phyloP scores from a whole-genome alignment of 352 stramenopile species.

The Globisporangium rhizosaccharum region DNA sequence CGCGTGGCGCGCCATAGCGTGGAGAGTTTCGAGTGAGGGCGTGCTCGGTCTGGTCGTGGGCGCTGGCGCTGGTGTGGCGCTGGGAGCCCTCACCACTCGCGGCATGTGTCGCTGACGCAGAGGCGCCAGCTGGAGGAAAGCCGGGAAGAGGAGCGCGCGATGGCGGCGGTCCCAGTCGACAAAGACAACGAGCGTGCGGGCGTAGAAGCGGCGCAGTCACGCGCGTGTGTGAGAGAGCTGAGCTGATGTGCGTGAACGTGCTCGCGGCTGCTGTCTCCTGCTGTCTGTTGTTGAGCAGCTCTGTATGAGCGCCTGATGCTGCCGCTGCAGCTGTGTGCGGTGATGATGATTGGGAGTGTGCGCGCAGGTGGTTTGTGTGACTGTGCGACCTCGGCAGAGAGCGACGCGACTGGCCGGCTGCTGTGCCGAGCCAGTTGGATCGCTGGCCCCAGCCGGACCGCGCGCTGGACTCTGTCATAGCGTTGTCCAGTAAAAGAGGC shows the following conservation, averaged over 20 bases:
- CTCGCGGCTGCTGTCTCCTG: not conserved
- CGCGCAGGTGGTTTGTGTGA: too few species aligned
- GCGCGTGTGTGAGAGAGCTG: not conserved
- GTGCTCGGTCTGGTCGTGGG: too few species aligned
- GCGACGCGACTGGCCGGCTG: too few species aligned
- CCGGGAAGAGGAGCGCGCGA: not conserved
- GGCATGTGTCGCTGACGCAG: slow-evolving; percentile 10
- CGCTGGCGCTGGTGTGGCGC: not conserved
- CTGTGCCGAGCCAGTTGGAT: too few species aligned
- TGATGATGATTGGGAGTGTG: not conserved
- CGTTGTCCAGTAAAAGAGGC: too few species aligned
- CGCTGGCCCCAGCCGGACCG: too few species aligned
- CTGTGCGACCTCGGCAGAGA: too few species aligned
- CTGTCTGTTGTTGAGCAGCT: not conserved
- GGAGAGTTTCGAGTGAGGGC: slow-evolving; percentile 5
- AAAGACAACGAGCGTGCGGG: too few species aligned
- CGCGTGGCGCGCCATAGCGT: slow-evolving; percentile 4
- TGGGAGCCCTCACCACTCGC: not conserved
- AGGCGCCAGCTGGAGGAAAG: not conserved
- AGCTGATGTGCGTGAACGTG: not conserved
- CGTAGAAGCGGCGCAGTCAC: not conserved
- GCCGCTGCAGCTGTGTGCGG: not conserved
- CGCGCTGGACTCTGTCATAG: too few species aligned
- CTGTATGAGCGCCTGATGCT: too few species aligned
- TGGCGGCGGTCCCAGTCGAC: not conserved